Conservation (phyloP, 1,139 yeast species). For the Zygosaccharomyces sapae region DNA sequence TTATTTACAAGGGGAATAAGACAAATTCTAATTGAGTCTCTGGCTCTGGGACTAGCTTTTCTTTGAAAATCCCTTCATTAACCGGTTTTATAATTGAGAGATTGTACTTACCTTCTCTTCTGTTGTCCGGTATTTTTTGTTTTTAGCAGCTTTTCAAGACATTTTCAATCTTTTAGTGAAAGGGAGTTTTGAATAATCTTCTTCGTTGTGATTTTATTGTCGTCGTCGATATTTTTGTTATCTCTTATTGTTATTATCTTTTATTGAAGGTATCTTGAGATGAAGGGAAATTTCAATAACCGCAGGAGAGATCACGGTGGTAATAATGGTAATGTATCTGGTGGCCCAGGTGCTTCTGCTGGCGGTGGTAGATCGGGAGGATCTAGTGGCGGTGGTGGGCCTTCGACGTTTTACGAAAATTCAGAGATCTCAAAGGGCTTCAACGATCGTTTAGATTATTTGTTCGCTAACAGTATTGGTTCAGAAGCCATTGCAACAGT, state of each 20-base stretch:
- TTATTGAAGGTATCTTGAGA: slow-evolving; percentile 2
- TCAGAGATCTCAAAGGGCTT: slow-evolving; percentile 33
- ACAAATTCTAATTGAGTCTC: slow-evolving; percentile 1
- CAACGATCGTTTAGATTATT: slow-evolving; percentile 47
- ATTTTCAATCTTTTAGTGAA: no score
- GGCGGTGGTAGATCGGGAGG: slow-evolving; percentile 9
- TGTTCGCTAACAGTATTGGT: slow-evolving; percentile 56
- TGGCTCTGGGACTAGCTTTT: slow-evolving; percentile 1
- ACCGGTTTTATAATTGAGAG: background rate
- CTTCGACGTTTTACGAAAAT: slow-evolving; percentile 24
- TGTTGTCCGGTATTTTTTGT: background rate
- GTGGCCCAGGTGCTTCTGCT: slow-evolving; percentile 4
- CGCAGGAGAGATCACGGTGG: slow-evolving; percentile 20
- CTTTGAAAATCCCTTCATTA: background rate
- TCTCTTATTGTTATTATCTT: no score
- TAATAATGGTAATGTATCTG: slow-evolving; percentile 8
- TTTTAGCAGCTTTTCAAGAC: no score
- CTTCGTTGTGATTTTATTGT: no score
- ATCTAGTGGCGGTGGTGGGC: slow-evolving; percentile 8
- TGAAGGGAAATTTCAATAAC: slow-evolving; percentile 22
- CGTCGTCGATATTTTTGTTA: no score
- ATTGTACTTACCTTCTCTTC: background rate
- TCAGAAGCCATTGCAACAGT: slow-evolving; percentile 54
- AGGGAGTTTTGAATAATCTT: no score
- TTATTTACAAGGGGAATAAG: background rate